Evolutionary conservation across 1,284 basidiomycete genomes (phyloP).

Genomic region (Hypsizygus ulmarius): DNA sequence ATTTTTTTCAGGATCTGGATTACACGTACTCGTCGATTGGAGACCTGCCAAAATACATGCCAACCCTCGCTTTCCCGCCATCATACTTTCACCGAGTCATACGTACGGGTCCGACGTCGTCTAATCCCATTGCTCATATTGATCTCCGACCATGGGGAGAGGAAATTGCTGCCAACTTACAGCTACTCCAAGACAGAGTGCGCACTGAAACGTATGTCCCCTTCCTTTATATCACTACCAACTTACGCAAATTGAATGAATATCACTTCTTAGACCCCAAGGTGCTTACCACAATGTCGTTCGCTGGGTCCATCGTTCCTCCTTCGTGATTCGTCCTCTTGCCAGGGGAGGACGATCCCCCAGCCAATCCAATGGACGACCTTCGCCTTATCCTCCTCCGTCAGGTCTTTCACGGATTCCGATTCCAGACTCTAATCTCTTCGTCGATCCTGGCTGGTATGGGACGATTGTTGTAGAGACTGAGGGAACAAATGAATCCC

Average conservation of each 20-base stretch:
- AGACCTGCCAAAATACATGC: slow-evolving; percentile 73
- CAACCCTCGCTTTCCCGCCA: slow-evolving; percentile 72
- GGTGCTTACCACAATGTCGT: slow-evolving; percentile 75
- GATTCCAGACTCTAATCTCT: slow-evolving; percentile 51
- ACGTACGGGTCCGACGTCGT: slow-evolving; percentile 51
- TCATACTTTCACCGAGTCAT: slow-evolving; percentile 84
- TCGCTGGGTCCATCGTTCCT: slow-evolving; percentile 77
- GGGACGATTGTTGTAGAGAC: slow-evolving; percentile 77
- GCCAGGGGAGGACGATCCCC: slow-evolving; percentile 24
- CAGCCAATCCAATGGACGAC: slow-evolving; percentile 17
- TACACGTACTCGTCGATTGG: slow-evolving; percentile 72
- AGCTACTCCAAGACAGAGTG: slow-evolving; percentile 74
- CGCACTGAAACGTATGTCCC: slow-evolving; percentile 71
- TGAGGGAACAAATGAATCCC: slow-evolving; percentile 79
- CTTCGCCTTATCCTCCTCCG: slow-evolving; percentile 13
- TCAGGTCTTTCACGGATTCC: slow-evolving; percentile 36
- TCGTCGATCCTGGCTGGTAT: slow-evolving; percentile 75
- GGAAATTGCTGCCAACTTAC: slow-evolving; percentile 68
- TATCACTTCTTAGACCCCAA: slow-evolving; percentile 54
- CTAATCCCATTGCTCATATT: slow-evolving; percentile 71
- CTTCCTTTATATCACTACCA: background rate
- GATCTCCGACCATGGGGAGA: slow-evolving; percentile 74
- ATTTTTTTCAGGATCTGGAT: slow-evolving; percentile 63
- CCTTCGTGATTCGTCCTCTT: slow-evolving; percentile 58
- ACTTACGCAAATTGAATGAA: background rate